Evolutionary conservation across 176 grass and related monocot genomes (phyloP).

Genomic region (Stipa capillata): DNA sequence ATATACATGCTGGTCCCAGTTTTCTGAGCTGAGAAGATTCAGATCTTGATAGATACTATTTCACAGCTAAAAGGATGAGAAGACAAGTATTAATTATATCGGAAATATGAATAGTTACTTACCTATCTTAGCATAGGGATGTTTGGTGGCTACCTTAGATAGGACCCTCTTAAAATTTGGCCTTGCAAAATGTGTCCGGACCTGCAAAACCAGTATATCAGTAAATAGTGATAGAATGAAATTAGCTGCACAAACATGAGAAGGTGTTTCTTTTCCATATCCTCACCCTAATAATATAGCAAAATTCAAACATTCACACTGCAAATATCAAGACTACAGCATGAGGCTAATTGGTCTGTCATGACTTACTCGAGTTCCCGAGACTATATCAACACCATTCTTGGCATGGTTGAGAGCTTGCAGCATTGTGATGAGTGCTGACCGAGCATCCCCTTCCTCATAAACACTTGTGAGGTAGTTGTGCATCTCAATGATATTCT

Average conservation of each 20-base stretch:
- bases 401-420: constrained; percentile 76
- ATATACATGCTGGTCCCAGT: background rate
- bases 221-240: background rate
- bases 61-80: background rate
- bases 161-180: constrained; percentile 88
- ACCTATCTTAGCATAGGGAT: constrained; percentile 83
- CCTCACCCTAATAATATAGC: background rate
- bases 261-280: background rate
- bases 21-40: background rate
- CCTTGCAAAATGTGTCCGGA: constrained; percentile 87
- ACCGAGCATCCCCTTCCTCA: constrained; percentile 79
- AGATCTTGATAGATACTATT: background rate
- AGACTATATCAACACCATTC: constrained; percentile 76
- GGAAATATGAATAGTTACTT: constrained; percentile 14
- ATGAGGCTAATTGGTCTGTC: background rate
- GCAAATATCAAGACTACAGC: background rate
- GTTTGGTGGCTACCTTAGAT: constrained; percentile 60
- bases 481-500: constrained; percentile 86
- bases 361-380: constrained; percentile 57
- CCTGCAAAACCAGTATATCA: constrained; percentile 35
- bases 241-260: background rate
- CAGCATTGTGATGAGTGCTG: constrained; percentile 79
- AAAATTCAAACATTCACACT: background rate
- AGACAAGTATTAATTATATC: background rate
- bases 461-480: constrained; percentile 89